These are phyloP conservation scores for Nakaseomyces kungkrabaensis DNA, from an alignment of 1,139 yeast species.

Conservation along the genomic window DNA sequence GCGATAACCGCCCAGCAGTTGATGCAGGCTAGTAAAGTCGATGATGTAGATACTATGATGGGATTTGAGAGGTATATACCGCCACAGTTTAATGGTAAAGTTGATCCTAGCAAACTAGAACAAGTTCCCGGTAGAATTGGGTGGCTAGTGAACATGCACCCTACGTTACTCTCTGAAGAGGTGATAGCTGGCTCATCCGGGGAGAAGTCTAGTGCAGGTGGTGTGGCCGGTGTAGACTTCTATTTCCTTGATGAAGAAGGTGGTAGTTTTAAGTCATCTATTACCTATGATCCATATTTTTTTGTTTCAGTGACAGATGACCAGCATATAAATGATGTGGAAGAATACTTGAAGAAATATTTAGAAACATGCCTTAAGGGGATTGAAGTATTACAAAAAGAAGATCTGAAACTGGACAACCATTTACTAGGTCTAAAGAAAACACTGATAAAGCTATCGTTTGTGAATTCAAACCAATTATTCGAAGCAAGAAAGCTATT, in stretches of 20 bases:
- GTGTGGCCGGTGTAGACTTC: constrained; percentile 83
- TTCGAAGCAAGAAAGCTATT: constrained; percentile 61
- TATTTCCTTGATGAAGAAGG: constrained; percentile 97
- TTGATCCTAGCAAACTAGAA: constrained; percentile 32
- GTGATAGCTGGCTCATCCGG: constrained; percentile 29
- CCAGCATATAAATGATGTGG: constrained; percentile 52
- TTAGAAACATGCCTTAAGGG: constrained; percentile 56
- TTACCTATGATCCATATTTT: constrained; percentile 82
- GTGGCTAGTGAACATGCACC: constrained; percentile 86
- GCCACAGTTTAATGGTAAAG: constrained; percentile 21
- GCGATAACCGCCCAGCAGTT: constrained; percentile 29
- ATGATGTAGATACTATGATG: constrained; percentile 62
- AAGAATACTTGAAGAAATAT: constrained; percentile 64
- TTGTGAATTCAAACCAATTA: constrained; percentile 68
- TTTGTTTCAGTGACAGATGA: constrained; percentile 61
- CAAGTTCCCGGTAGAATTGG: constrained; percentile 67
- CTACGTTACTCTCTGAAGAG: constrained; percentile 31
- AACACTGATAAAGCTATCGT: constrained; percentile 54
- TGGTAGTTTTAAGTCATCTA: constrained; percentile 81
- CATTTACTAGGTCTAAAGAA: constrained; percentile 74
- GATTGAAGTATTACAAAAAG: constrained; percentile 50
- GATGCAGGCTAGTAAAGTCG: constrained; percentile 35
- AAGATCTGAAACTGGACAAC: constrained; percentile 72
- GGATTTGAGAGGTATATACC: constrained; percentile 59
- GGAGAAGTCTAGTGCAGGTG: constrained; percentile 40